A percentile compares a stretch with the other conserved stretches of the same genome.
These are phyloP conservation scores for Candida pseudocylindracea DNA, from an alignment of 1,139 yeast species.

Conservation along the genomic window DNA sequence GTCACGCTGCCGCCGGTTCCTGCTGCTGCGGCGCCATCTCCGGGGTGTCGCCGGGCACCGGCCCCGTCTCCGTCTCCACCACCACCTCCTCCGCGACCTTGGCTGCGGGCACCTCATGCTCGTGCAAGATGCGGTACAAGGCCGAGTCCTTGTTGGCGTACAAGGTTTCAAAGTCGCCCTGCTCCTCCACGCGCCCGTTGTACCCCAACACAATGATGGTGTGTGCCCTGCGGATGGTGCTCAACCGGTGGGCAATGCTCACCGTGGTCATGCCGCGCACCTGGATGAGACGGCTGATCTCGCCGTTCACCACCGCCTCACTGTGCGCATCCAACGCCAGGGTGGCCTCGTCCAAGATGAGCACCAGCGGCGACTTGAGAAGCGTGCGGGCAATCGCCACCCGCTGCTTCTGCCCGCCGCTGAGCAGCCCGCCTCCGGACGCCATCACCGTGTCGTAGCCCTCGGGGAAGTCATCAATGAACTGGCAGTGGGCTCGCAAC, in stretches of 20 bases:
- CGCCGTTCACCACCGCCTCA: conserved; percentile 43
- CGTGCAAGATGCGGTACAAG: conserved; percentile 20
- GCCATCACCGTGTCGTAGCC: conserved; percentile 32
- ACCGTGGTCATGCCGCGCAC: conserved; percentile 61
- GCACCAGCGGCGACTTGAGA: conserved; percentile 35
- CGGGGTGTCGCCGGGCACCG: too few relatives aligned
- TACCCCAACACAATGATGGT: conserved; percentile 34
- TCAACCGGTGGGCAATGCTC: conserved; percentile 79
- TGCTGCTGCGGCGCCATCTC: too few relatives aligned
- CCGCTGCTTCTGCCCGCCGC: conserved; percentile 85
- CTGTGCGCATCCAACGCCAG: conserved; percentile 60
- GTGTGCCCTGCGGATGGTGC: conserved; percentile 40
- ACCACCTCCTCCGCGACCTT: conserved; percentile 6
- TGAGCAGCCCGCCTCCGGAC: conserved; percentile 31
- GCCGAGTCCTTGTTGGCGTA: conserved; percentile 20
- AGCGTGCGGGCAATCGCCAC: conserved; percentile 75
- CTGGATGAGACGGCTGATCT: conserved; percentile 25
- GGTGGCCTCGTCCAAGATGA: conserved; percentile 59
- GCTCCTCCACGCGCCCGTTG: conserved; percentile 18
- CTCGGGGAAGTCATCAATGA: conserved; percentile 24
- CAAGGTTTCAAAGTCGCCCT: conserved; percentile 18
- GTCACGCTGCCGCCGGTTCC: too few relatives aligned
- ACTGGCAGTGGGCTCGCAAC: conserved; percentile 33
- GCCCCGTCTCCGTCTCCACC: too few relatives aligned
- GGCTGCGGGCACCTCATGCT: conserved; percentile 8